Base-by-base conservation (phyloP, 352 stramenopile species). In the Globisporangium spiculum region DNA sequence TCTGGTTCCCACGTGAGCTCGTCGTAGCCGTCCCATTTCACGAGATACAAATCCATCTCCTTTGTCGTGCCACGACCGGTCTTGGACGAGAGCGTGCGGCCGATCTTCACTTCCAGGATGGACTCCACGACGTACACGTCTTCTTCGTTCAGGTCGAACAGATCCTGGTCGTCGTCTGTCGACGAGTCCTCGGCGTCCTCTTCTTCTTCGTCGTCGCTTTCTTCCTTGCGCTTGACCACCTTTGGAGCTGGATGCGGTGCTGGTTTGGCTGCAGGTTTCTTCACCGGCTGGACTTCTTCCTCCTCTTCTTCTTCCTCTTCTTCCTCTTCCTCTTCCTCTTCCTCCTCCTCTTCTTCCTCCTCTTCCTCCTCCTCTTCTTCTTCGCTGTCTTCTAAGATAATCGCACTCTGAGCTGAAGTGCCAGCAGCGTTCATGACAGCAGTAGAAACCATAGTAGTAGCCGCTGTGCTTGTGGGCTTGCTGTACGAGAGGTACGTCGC, bases 1-100 rank as follows among this genome's bases (percentile, higher is more conserved):
- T 89, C 79, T 0, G 86, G 83, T 52, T 93, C 86, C 86, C 86
- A 93, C 30, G 86, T 93, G 6, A 93, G 72, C 65, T 93, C 86
- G 38, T 93, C 71, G 72, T 92, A 93, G 44, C 79, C 78, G 60
- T 90, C 83, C 86, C 86, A 93, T 54, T 93, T 93, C 38, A 92
- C 83, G 8, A 93, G 76, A 54, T 85, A 92, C 48, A 90, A 67
- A 63, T 92, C 84, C 8, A 75, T 71, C 56, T 92, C 84, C 63
- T 92, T 92, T 1, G 72, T 78, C 36, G 74, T 71, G 26, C 67
- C 69, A 20, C 68, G 75, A 38, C 55, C 68, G 1, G 74, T 79
- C 30, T 82, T 44, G 24, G 38, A 36, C 41, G 63, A 18, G 24
- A 88, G 60, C 16, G 75, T 74, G 9, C 80, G 74, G 10, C 84